These are phyloP conservation scores for Gliomastix tumulicola DNA, from an alignment of 2,329 filamentous ascomycete genomes.

Conservation along the genomic window DNA sequence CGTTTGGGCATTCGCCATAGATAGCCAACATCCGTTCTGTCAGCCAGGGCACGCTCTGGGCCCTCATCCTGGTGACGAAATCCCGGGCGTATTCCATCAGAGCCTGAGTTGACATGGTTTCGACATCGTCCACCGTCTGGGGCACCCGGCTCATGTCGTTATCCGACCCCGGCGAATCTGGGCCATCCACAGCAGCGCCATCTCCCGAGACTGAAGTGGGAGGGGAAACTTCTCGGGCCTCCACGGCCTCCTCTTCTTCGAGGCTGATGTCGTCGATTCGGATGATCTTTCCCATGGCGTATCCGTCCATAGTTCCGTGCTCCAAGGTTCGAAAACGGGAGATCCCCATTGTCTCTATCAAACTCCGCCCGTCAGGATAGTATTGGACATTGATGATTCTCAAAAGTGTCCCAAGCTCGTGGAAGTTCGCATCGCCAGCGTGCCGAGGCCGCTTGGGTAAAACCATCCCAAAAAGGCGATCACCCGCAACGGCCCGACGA, in stretches of 20 bases:
- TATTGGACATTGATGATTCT: slow-evolving; percentile 68
- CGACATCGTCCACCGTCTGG: slow-evolving; percentile 10
- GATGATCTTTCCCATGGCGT: slow-evolving; percentile 68
- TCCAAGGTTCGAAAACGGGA: slow-evolving; percentile 69
- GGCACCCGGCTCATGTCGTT: not conserved
- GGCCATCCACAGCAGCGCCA: not conserved
- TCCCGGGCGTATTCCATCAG: slow-evolving; percentile 58
- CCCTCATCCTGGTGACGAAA: slow-evolving; percentile 65
- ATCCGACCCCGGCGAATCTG: not conserved
- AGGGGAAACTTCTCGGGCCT: slow-evolving; percentile 51
- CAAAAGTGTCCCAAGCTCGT: slow-evolving; percentile 71
- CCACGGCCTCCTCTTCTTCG: slow-evolving; percentile 70
- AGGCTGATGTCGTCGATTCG: slow-evolving; percentile 76
- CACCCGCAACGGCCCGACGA: slow-evolving; percentile 64
- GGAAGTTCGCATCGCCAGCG: slow-evolving; percentile 39
- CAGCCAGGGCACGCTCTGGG: slow-evolving; percentile 66
- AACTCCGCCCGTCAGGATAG: slow-evolving; percentile 72
- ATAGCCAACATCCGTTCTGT: slow-evolving; percentile 63
- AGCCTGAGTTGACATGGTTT: slow-evolving; percentile 58
- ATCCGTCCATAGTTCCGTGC: slow-evolving; percentile 65
- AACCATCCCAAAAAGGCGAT: slow-evolving; percentile 80
- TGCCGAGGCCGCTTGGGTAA: slow-evolving; percentile 52
- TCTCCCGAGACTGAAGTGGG: not conserved
- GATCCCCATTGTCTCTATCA: slow-evolving; percentile 71
- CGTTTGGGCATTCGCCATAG: slow-evolving; percentile 71